Conservation (phyloP, 1,284 basidiomycete genomes). For the Porogramme epimiltina region DNA sequence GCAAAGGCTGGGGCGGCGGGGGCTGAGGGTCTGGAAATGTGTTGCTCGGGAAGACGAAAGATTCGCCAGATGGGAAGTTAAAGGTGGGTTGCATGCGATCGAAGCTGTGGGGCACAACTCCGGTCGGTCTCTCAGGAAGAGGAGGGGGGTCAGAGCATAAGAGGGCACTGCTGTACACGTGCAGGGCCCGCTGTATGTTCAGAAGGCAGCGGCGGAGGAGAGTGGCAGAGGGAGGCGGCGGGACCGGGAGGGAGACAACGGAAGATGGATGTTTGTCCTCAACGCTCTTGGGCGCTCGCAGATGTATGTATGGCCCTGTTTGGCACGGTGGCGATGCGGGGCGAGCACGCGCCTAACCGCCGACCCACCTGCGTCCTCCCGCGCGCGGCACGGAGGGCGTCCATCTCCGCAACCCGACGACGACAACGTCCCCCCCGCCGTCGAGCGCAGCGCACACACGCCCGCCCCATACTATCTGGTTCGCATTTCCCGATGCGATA, state of each 20-base stretch:
- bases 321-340: constrained; percentile 21
- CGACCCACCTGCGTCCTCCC: constrained; percentile 6
- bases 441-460: not conserved
- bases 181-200: not conserved
- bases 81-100: constrained; percentile 22
- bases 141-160: no score
- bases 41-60: constrained; percentile 13
- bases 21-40: constrained; percentile 6
- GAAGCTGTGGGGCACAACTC: constrained; percentile 18
- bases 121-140: not conserved
- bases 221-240: constrained; percentile 6
- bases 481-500: not conserved
- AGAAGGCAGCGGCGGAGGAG: constrained; percentile 7
- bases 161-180: not conserved
- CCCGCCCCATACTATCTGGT: not conserved
- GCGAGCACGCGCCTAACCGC: constrained; percentile 12
- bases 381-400: constrained; percentile 5
- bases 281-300: constrained; percentile 16
- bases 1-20: no score
- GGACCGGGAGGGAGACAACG: constrained; percentile 8
- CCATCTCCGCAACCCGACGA: not conserved
- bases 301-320: constrained; percentile 26
- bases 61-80: constrained; percentile 17
- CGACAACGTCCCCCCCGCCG: not conserved
- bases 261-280: constrained; percentile 19